phyloP scores from a whole-genome alignment of 306 rosid species.

The Sicyos edulis region DNA sequence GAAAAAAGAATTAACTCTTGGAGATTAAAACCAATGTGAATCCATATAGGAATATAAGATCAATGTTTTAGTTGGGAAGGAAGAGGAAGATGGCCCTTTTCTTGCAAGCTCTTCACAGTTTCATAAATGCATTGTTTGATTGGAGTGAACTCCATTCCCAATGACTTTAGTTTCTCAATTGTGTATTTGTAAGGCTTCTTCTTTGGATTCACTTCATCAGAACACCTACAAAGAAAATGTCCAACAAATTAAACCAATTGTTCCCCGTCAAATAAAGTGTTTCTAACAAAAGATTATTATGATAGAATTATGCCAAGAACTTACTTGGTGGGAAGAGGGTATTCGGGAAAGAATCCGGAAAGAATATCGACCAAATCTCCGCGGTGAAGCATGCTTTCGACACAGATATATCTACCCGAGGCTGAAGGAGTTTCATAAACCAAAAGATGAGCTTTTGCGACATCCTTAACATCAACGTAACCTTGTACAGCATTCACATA shows the following conservation, averaged over 20 bases:
- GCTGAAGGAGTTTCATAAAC: no score
- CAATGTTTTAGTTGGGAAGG: slow-evolving; percentile 20
- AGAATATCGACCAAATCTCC: slow-evolving; percentile 52
- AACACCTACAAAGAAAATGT: slow-evolving; percentile 41
- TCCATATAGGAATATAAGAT: not conserved
- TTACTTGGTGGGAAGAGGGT: slow-evolving; percentile 79
- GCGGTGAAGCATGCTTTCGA: no score
- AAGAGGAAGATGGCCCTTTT: slow-evolving; percentile 65
- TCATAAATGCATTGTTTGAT: slow-evolving; percentile 67
- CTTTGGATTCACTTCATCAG: slow-evolving; percentile 74
- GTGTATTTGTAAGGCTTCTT: slow-evolving; percentile 60
- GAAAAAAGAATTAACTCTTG: no score
- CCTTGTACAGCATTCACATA: no score
- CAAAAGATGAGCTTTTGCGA: no score
- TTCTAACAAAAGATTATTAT: no score
- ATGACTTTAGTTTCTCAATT: slow-evolving; percentile 56
- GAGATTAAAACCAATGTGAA: no score
- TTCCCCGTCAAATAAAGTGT: not conserved
- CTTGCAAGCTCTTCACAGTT: slow-evolving; percentile 69
- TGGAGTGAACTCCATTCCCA: slow-evolving; percentile 72
- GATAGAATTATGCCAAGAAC: not conserved
- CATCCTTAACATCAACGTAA: no score
- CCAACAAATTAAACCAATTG: not conserved
- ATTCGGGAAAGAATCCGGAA: slow-evolving; percentile 60
- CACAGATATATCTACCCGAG: no score